Evolutionary conservation across 2,329 filamentous ascomycete species (phyloP), one percentile per base, ranked within the genome.

Genomic region (Ceratocystis albifundus): DNA sequence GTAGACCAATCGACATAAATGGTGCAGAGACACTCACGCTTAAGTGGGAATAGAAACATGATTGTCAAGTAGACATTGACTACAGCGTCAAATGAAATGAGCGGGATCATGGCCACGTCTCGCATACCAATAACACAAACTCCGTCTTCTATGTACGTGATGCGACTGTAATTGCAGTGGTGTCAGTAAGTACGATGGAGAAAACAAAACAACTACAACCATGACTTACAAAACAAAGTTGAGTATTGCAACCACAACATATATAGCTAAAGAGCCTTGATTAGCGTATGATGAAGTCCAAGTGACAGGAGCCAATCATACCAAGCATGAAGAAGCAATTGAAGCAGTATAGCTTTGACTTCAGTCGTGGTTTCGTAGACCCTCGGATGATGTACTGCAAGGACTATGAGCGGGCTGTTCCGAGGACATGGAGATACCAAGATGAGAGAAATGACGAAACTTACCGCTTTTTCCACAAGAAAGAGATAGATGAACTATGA

Each of bases 1-100:
- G 62, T n/a, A 17, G 25, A 2, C 15, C 2, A 64, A 3, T 15
- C 15, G n/a, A 17, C 25, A 20, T 17, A 2, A 30, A 65, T 45
- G 3, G 4, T 6, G 4, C 22, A n/a, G 10, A 20, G 36, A 1
- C 12, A 69, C 77, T 71, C 74, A 84, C 82, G 77, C 67, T 78
- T 80, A 0, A 87, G 71, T 2, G 84, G 84, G n/a, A 82, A 75
- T 1, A 88, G 74, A 71, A 88, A 87, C n/a, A 87, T 75, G 3
- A 80, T 76, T 1, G 84, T 87, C 0, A 87, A 75, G 69, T 86
- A 87, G 22, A 85, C 79, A 70, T 87, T 87, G 65, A 85, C 80
- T 1, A 84, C 69, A 12, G 84, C 75, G 69, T 87, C 84, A 69
- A 86, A 85, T 0, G 76, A 75, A 57, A 88, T 84, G 10, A 88